These are phyloP conservation scores for Ascochyta pisi DNA, from an alignment of 2,329 filamentous ascomycete species.

Conservation along the genomic window DNA sequence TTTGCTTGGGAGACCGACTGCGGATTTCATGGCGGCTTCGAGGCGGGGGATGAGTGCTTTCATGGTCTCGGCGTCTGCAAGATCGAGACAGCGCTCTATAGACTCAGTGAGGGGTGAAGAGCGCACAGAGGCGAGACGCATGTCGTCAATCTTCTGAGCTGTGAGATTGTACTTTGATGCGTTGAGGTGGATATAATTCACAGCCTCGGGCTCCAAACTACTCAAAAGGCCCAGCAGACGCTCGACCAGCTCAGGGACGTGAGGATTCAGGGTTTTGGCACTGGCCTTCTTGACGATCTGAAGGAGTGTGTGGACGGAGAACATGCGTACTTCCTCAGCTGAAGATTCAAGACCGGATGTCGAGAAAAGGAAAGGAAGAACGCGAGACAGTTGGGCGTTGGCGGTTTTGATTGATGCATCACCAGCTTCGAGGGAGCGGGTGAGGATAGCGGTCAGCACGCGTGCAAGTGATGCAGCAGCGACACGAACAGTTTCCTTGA, in stretches of 20 bases:
- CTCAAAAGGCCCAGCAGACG: constrained; percentile 83
- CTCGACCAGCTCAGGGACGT: constrained; percentile 81
- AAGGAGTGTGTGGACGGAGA: constrained; percentile 80
- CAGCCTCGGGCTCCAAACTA: constrained; percentile 83
- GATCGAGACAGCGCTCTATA: constrained; percentile 86
- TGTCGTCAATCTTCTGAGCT: constrained; percentile 87
- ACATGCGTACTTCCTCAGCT: constrained; percentile 84
- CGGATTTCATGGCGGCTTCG: constrained; percentile 80
- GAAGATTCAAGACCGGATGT: constrained; percentile 87
- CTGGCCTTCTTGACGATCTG: constrained; percentile 87
- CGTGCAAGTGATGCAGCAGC: constrained; percentile 85
- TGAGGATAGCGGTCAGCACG: constrained; percentile 81
- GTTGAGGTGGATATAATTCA: constrained; percentile 93
- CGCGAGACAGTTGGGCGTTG: constrained; percentile 80
- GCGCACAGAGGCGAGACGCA: constrained; percentile 80
- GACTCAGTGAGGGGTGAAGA: constrained; percentile 90
- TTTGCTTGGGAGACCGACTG: constrained; percentile 91
- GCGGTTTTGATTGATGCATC: constrained; percentile 71
- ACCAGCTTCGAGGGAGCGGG: constrained; percentile 83
- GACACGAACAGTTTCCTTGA: constrained; percentile 86
- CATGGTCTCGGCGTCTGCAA: constrained; percentile 81
- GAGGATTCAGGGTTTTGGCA: constrained; percentile 77
- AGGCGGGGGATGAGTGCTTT: constrained; percentile 73
- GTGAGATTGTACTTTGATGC: constrained; percentile 83
- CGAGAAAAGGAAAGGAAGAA: constrained; percentile 88